Evolutionary conservation across 129 eudicot species (phyloP).

Genomic region (Mikania micrantha): DNA sequence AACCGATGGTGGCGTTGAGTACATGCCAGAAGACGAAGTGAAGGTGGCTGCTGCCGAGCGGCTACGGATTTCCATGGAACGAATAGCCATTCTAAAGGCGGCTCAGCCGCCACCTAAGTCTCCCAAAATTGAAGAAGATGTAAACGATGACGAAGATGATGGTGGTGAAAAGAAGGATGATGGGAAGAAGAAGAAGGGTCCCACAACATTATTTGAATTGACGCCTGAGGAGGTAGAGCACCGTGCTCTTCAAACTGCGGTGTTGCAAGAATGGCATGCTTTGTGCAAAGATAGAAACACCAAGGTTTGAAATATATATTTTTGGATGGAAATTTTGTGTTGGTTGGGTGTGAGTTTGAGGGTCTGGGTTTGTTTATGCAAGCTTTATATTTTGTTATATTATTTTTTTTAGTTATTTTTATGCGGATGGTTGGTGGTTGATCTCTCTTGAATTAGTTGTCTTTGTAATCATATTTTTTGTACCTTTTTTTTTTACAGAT

Average conservation of each 20-base stretch:
- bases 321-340: conserved; percentile 23
- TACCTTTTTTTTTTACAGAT: too few relatives aligned
- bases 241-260: conserved; percentile 79
- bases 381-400: too few relatives aligned
- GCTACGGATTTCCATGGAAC: conserved; percentile 71
- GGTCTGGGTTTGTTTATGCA: not conserved
- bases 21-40: conserved; percentile 96
- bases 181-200: conserved; percentile 56
- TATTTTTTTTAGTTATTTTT: not conserved
- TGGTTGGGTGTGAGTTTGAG: conserved; percentile 9
- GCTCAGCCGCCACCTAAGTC: conserved; percentile 74
- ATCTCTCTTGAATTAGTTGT: not conserved
- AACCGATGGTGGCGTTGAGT: conserved; percentile 87
- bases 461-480: not conserved
- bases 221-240: conserved; percentile 91
- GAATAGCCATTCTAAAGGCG: conserved; percentile 80
- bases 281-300: conserved; percentile 73
- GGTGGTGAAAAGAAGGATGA: conserved; percentile 32
- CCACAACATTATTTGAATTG: conserved; percentile 62
- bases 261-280: conserved; percentile 85
- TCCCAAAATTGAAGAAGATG: conserved; percentile 53
- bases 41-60: conserved; percentile 83
- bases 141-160: conserved; percentile 38
- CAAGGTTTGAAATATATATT: conserved; percentile 40
- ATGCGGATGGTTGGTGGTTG: not conserved